Evolutionary conservation across 495 filamentous ascomycete species (phyloP).

Genomic region (Tuber borchii): DNA sequence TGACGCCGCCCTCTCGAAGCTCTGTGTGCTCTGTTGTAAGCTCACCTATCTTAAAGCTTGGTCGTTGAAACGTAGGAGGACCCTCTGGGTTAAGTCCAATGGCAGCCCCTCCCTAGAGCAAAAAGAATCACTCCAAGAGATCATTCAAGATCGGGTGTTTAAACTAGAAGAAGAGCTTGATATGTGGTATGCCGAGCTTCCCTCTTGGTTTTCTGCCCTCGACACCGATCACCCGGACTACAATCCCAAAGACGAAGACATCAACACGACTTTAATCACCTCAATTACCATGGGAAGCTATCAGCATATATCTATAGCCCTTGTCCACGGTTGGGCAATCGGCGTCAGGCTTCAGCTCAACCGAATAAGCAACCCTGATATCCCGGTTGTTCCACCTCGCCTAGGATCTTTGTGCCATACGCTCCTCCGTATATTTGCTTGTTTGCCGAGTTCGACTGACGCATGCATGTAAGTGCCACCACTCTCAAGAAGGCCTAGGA

Average conservation of each 20-base stretch:
- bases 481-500: not conserved
- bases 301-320: slow-evolving; percentile 28
- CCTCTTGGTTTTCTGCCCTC: slow-evolving; percentile 30
- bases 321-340: slow-evolving; percentile 37
- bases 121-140: slow-evolving; percentile 23
- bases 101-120: slow-evolving; percentile 13
- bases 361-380: slow-evolving; percentile 33
- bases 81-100: slow-evolving; percentile 20
- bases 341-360: slow-evolving; percentile 33
- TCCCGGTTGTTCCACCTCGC: slow-evolving; percentile 20
- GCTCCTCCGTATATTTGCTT: slow-evolving; percentile 35
- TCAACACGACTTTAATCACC: slow-evolving; percentile 25
- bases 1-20: slow-evolving; percentile 36
- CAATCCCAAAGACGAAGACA: slow-evolving; percentile 30
- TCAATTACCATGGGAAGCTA: slow-evolving; percentile 25
- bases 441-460: slow-evolving; percentile 28
- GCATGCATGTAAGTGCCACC: slow-evolving; percentile 32
- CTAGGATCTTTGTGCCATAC: slow-evolving; percentile 35
- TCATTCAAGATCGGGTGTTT: slow-evolving; percentile 28
- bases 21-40: slow-evolving; percentile 37
- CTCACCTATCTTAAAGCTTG: slow-evolving; percentile 37
- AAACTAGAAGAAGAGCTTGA: slow-evolving; percentile 32
- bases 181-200: slow-evolving; percentile 32
- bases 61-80: slow-evolving; percentile 30
- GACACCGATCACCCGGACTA: slow-evolving; percentile 19